phyloP scores from a whole-genome alignment of 805 yeast genomes.

The Cyberlindnera petersonii region DNA sequence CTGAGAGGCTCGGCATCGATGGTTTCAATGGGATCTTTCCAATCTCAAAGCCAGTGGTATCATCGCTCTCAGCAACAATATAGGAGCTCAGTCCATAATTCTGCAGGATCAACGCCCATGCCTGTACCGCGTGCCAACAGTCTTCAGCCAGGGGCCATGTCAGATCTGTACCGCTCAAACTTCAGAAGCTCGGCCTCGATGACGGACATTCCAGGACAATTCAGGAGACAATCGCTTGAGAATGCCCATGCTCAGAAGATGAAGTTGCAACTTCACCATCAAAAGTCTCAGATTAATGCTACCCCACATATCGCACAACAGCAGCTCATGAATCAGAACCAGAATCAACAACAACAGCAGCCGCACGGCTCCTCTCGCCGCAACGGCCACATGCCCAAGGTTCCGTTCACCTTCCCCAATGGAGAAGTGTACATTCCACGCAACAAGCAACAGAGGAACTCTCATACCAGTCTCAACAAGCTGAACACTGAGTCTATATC shows the following conservation, averaged over 20 bases:
- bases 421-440: slow-evolving; percentile 30
- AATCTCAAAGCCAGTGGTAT: neutral
- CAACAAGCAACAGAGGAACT: slow-evolving; percentile 24
- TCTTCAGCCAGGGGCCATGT: slow-evolving; percentile 8
- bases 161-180: slow-evolving; percentile 4
- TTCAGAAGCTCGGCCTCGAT: slow-evolving; percentile 7
- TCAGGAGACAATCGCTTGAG: slow-evolving; percentile 11
- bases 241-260: slow-evolving; percentile 10
- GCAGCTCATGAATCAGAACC: neutral
- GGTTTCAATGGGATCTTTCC: slow-evolving; percentile 2
- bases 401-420: slow-evolving; percentile 29
- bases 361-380: slow-evolving; percentile 12
- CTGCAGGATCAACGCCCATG: neutral
- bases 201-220: slow-evolving; percentile 5
- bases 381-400: slow-evolving; percentile 16
- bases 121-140: slow-evolving; percentile 10
- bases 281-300: no score
- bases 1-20: slow-evolving; percentile 5
- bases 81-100: neutral
- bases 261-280: slow-evolving; percentile 13
- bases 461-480: slow-evolving; percentile 14
- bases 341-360: slow-evolving; percentile 7
- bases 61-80: neutral
- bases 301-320: neutral
- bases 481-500: neutral